Evolutionary conservation across 805 yeast species (phyloP).

Genomic region (Nakazawaea ambrosiae): DNA sequence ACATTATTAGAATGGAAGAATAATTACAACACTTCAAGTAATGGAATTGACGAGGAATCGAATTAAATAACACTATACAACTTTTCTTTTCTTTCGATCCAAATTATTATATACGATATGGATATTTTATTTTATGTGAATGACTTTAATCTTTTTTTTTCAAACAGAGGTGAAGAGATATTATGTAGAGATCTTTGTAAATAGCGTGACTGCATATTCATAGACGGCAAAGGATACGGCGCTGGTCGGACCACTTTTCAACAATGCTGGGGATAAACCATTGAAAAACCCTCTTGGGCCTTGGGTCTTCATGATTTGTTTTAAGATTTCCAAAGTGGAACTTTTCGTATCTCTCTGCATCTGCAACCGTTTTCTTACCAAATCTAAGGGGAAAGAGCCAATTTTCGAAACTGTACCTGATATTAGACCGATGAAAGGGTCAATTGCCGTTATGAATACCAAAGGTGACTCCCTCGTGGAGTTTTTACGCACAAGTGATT

Average conservation of each 20-base stretch:
- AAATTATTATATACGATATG: no score
- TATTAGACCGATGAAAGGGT: slow-evolving; percentile 57
- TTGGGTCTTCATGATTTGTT: slow-evolving; percentile 38
- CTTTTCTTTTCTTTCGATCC: neutral
- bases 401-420: slow-evolving; percentile 78
- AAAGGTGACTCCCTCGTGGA: slow-evolving; percentile 6
- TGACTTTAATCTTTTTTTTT: no score
- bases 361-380: slow-evolving; percentile 73
- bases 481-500: slow-evolving; percentile 26
- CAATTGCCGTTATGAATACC: slow-evolving; percentile 32
- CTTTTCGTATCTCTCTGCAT: slow-evolving; percentile 12
- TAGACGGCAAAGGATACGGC: slow-evolving; percentile 29
- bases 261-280: slow-evolving; percentile 68
- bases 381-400: slow-evolving; percentile 78
- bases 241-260: slow-evolving; percentile 75
- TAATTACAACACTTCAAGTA: slow-evolving; percentile 1
- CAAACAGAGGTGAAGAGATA: no score
- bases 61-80: neutral
- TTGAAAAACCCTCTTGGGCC: slow-evolving; percentile 74
- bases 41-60: slow-evolving; percentile 5
- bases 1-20: slow-evolving; percentile 46
- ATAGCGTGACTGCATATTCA: slow-evolving; percentile 20
- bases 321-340: slow-evolving; percentile 14
- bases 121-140: no score
- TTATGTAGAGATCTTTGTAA: no score